Evolutionary conservation across 345 rosid species (phyloP).

Genomic region (Sonneratia caseolaris): DNA sequence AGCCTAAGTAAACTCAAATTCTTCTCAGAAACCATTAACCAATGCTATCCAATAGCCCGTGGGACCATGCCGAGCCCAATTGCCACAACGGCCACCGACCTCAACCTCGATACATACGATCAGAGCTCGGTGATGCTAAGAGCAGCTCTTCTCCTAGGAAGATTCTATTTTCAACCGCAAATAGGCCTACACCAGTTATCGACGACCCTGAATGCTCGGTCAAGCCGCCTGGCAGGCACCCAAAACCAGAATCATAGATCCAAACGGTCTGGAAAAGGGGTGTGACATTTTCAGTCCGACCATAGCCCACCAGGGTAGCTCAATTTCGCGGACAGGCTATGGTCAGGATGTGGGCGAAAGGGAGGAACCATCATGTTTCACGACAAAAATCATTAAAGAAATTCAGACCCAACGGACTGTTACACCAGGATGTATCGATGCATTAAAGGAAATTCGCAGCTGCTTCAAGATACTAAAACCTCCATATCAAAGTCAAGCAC

Average conservation of each 20-base stretch:
- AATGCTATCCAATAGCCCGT: no score
- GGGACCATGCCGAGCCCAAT: conserved; percentile 5
- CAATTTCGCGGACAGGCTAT: conserved; percentile 66
- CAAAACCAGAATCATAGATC: conserved; percentile 2
- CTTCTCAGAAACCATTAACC: no score
- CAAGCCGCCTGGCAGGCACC: not conserved
- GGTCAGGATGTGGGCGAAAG: conserved; percentile 21
- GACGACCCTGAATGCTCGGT: conserved; percentile 17
- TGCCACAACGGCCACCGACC: conserved; percentile 15
- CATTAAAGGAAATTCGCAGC: not conserved
- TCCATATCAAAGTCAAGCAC: not conserved
- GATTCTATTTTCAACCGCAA: conserved; percentile 4
- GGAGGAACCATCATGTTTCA: no score
- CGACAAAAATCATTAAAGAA: not conserved
- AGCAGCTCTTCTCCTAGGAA: conserved; percentile 5
- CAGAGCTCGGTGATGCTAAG: conserved; percentile 6
- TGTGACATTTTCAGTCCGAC: not conserved
- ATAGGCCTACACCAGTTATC: conserved; percentile 10
- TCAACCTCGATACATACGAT: conserved; percentile 12
- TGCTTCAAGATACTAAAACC: not conserved
- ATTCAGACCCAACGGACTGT: not conserved
- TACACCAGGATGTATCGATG: not conserved
- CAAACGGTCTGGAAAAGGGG: not conserved
- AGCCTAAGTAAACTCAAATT: no score
- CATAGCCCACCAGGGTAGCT: conserved; percentile 19